Evolutionary conservation across 176 grass and related monocot species (phyloP).

Genomic region (Rhynchospora breviuscula): DNA sequence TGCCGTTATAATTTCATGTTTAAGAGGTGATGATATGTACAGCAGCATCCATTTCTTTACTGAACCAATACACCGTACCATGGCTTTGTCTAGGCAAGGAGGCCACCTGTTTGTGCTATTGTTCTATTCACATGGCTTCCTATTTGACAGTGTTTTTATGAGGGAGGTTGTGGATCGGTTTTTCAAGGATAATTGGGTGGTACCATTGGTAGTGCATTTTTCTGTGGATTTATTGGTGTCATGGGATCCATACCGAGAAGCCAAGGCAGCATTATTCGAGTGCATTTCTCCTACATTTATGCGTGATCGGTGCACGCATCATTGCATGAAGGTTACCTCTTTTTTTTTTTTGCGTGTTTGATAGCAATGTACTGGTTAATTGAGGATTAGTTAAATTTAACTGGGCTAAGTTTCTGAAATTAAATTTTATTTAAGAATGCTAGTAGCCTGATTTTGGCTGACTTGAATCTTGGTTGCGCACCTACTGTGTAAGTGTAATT

Average conservation of each 20-base stretch:
- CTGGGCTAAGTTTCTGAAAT: neutral
- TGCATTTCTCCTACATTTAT: slow-evolving; percentile 52
- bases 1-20: slow-evolving; percentile 39
- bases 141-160: slow-evolving; percentile 50
- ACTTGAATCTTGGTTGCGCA: neutral
- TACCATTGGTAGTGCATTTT: slow-evolving; percentile 64
- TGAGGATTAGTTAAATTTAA: neutral
- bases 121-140: slow-evolving; percentile 46
- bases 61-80: slow-evolving; percentile 54
- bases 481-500: neutral
- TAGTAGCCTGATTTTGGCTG: neutral
- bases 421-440: neutral
- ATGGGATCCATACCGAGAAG: slow-evolving; percentile 71
- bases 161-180: slow-evolving; percentile 58
- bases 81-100: slow-evolving; percentile 53
- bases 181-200: slow-evolving; percentile 71
- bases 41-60: slow-evolving; percentile 41
- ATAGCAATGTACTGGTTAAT: neutral
- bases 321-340: slow-evolving; percentile 45
- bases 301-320: slow-evolving; percentile 40
- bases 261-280: slow-evolving; percentile 43
- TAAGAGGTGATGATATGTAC: slow-evolving; percentile 54
- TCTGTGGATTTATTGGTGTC: slow-evolving; percentile 53
- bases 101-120: slow-evolving; percentile 45
- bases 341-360: neutral